These are phyloP conservation scores for Aspergillus hancockii DNA, from an alignment of 495 filamentous ascomycete species.

Conservation along the genomic window DNA sequence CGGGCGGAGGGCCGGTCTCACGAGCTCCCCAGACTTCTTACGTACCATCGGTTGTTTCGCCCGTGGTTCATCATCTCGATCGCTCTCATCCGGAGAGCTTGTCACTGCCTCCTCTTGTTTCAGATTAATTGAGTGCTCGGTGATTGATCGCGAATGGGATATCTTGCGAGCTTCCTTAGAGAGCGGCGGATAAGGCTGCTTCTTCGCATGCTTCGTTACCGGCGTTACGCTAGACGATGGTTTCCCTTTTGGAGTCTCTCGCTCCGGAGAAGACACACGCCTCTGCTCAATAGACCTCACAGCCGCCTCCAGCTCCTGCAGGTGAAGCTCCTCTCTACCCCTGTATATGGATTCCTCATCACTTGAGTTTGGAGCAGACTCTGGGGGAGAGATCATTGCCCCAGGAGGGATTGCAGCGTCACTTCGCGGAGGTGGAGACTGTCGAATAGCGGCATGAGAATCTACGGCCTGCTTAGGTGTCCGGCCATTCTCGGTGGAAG, in stretches of 20 bases:
- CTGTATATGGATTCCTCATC: constrained; percentile 72
- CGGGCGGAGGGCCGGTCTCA: constrained; percentile 85
- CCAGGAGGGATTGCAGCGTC: constrained; percentile 72
- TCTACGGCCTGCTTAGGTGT: constrained; percentile 51
- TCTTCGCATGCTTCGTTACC: constrained; percentile 6
- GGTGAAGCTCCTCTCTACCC: constrained; percentile 60
- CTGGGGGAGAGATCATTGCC: constrained; percentile 84
- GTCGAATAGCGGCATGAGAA: constrained; percentile 61
- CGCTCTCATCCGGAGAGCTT: constrained; percentile 65
- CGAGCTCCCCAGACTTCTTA: constrained; percentile 97
- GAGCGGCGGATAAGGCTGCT: constrained; percentile 39
- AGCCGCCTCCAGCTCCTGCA: constrained; percentile 80
- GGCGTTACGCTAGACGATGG: constrained; percentile 26
- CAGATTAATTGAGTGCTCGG: constrained; percentile 65
- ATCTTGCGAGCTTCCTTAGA: constrained; percentile 64
- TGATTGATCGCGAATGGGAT: constrained; percentile 80
- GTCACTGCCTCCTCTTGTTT: constrained; percentile 56
- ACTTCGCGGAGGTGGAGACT: constrained; percentile 76
- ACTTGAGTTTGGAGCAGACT: constrained; percentile 73
- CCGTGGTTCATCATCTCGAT: constrained; percentile 57
- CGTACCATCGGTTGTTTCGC: constrained; percentile 83
- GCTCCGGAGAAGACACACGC: constrained; percentile 60
- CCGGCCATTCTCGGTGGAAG: constrained; percentile 32
- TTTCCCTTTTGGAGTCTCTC: constrained; percentile 38
- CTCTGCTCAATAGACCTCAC: constrained; percentile 76